Conservation (phyloP, 164 flowering plant genomes). For the Hamamelis virginiana region DNA sequence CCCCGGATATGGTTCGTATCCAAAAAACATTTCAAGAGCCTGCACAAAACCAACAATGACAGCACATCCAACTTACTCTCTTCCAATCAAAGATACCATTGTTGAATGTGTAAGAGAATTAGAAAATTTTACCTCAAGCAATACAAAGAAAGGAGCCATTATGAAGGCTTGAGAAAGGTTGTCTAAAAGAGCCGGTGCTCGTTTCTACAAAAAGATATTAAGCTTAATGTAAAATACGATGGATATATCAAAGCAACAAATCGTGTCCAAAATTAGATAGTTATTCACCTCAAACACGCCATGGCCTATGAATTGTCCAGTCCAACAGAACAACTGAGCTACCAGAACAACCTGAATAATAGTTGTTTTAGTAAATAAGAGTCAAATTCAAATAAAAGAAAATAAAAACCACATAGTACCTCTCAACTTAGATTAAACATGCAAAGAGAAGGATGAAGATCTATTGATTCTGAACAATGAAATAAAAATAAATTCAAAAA, state of each 20-base stretch:
- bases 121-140: conserved; percentile 51
- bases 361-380: no score
- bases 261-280: neutral
- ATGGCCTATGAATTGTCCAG: conserved; percentile 69
- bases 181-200: conserved; percentile 75
- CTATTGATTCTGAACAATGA: no score
- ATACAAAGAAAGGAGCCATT: conserved; percentile 76
- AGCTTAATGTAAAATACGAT: neutral
- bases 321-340: conserved; percentile 63
- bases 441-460: no score
- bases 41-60: conserved; percentile 20
- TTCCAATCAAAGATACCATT: neutral
- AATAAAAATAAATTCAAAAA: neutral
- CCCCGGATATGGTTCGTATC: conserved; percentile 89
- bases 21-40: conserved; percentile 60
- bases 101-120: neutral
- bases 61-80: neutral
- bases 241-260: neutral
- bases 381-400: no score
- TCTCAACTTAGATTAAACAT: no score
- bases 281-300: conserved; percentile 64
- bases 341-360: conserved; percentile 52
- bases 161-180: conserved; percentile 63
- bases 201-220: conserved; percentile 33
- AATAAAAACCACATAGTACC: no score